Conservation (phyloP, 257 asterid genomes). For the Leptodermis oblonga region DNA sequence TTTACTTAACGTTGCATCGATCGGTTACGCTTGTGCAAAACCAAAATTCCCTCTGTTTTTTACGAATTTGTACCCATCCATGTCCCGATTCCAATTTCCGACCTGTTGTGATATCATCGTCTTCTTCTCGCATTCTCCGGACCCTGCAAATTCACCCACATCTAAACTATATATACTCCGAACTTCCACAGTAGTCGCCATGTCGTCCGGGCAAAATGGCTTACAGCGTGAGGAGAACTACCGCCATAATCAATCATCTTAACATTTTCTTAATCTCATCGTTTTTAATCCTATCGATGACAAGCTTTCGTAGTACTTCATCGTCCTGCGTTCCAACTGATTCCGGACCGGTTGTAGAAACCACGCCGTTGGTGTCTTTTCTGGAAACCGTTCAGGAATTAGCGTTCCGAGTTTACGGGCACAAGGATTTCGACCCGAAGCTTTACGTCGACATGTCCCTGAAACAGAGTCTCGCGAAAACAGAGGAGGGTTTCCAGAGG, state of each 20-base stretch:
- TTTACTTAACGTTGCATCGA: too few relatives aligned
- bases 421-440: constrained; percentile 62
- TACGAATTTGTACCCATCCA: too few relatives aligned
- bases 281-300: constrained; percentile 14
- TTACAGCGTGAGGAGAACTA: not conserved
- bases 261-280: constrained; percentile 14
- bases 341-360: constrained; percentile 46
- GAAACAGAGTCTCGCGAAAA: constrained; percentile 35
- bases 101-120: too few relatives aligned
- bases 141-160: too few relatives aligned
- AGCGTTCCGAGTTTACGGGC: constrained; percentile 54
- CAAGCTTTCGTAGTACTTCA: not conserved
- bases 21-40: too few relatives aligned
- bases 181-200: not conserved
- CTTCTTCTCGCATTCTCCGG: too few relatives aligned
- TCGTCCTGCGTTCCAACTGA: constrained; percentile 26
- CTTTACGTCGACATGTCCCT: constrained; percentile 69
- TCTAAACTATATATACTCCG: not conserved
- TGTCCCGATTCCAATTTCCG: too few relatives aligned
- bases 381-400: constrained; percentile 59
- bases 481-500: constrained; percentile 35
- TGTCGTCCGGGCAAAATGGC: constrained; percentile 17
- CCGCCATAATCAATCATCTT: not conserved
- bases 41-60: too few relatives aligned
- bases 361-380: constrained; percentile 53